Evolutionary conservation across 179 eudicot species (phyloP), one percentile per base, ranked within the genome.

Genomic region (Gypsophila paniculata): DNA sequence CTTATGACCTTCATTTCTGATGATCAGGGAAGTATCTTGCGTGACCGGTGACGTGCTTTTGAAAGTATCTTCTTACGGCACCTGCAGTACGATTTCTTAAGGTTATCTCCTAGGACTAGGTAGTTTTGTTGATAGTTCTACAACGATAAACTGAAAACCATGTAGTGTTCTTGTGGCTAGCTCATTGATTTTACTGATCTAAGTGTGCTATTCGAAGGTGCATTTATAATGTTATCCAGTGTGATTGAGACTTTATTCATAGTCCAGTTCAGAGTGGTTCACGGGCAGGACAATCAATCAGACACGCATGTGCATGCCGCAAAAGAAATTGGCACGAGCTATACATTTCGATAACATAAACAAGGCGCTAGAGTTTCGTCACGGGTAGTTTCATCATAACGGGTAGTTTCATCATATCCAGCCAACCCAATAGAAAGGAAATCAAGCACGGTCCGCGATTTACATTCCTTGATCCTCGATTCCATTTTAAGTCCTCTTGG

Each of bases 111-210:
- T 10, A 4, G 19, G 25, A 17, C 11, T 76, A 46, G 79, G 67
- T 48, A 71, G 57, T 71, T 76, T 71, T 71, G 75, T 59, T 29
- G 57, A 65, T 39, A 72, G 6, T 34, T 29, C 3, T 64, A 12
- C 18, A 15, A 32, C 38, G 51, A 23, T 52, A 8, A 54, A 48
- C 21, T 14, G 54, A 63, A 15, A 38, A 65, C 32, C 25, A 8
- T 46, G 32, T n/a, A 0, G 32, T 3, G 17, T 49, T 68, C 46
- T 6, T 62, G 38, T 34, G 49, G 39, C 59, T 68, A 70, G 25
- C 58, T 15, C 7, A 49, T 48, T 48, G 58, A 39, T 42, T 29
- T 29, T 5, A 15, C n/a, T 61, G 3, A 62, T 62, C 32, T 44
- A 18, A 44, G 36, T 46, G 17, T 2, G 15, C 65, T 25, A 8